These are phyloP conservation scores for Lizanozyma gosingica DNA, from an alignment of 1,139 yeast genomes.

Conservation along the genomic window DNA sequence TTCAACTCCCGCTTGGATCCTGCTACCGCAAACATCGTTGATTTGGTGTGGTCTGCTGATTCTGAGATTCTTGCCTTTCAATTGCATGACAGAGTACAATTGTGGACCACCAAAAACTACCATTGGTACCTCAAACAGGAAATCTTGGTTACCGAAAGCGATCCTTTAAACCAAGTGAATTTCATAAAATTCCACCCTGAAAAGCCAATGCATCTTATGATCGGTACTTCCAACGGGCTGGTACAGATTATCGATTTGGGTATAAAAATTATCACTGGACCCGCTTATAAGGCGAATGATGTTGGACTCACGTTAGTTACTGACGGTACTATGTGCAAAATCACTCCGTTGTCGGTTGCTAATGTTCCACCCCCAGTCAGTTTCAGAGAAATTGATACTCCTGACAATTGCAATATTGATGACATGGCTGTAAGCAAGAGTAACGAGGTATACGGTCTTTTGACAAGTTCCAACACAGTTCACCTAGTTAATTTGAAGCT, in stretches of 20 bases:
- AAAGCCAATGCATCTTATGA: slow-evolving; percentile 65
- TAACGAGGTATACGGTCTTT: slow-evolving; percentile 52
- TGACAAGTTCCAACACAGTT: slow-evolving; percentile 33
- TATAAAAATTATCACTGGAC: slow-evolving; percentile 57
- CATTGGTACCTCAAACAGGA: slow-evolving; percentile 94
- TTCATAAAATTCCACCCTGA: slow-evolving; percentile 84
- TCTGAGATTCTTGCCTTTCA: slow-evolving; percentile 73
- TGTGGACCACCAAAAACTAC: slow-evolving; percentile 90
- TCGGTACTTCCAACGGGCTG: slow-evolving; percentile 39
- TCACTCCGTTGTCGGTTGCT: slow-evolving; percentile 80
- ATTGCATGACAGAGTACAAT: slow-evolving; percentile 51
- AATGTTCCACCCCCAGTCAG: slow-evolving; percentile 95
- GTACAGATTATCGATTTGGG: slow-evolving; percentile 66
- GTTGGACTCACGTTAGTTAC: slow-evolving; percentile 71
- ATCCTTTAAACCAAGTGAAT: slow-evolving; percentile 27
- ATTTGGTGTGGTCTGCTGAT: slow-evolving; percentile 72
- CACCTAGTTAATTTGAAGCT: slow-evolving; percentile 15
- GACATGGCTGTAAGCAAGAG: slow-evolving; percentile 58
- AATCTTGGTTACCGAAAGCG: slow-evolving; percentile 26
- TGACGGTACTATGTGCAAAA: slow-evolving; percentile 65
- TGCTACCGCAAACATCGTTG: slow-evolving; percentile 33
- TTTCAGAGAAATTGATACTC: slow-evolving; percentile 53
- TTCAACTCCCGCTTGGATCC: slow-evolving; percentile 60
- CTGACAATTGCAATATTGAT: slow-evolving; percentile 42
- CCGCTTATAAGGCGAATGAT: slow-evolving; percentile 59